Conservation (phyloP, 2,329 filamentous ascomycete species). For the Venturia pyrina region DNA sequence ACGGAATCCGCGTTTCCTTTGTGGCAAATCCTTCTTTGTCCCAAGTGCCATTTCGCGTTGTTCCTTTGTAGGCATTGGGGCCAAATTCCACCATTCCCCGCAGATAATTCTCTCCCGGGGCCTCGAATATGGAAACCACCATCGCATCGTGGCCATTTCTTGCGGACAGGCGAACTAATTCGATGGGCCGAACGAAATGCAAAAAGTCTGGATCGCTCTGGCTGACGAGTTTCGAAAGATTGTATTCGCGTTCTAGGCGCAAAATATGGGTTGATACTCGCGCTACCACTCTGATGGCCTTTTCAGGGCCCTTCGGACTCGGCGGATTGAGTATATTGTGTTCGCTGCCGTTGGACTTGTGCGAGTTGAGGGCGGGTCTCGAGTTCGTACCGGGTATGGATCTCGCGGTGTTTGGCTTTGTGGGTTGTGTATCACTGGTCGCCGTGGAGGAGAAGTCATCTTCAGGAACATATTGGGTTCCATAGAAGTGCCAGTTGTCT, state of each 20-base stretch:
- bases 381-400: neutral
- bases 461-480: conserved; percentile 16
- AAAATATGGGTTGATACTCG: conserved; percentile 74
- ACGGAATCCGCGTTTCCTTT: conserved; percentile 48
- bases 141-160: conserved; percentile 63
- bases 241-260: conserved; percentile 77
- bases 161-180: conserved; percentile 62
- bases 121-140: conserved; percentile 71
- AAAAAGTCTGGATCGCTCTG: conserved; percentile 62
- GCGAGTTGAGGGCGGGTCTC: conserved; percentile 5
- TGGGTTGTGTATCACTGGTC: conserved; percentile 36
- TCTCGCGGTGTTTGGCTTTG: conserved; percentile 10
- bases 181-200: conserved; percentile 72
- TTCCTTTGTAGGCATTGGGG: conserved; percentile 40
- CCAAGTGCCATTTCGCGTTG: neutral
- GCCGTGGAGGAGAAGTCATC: neutral
- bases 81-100: conserved; percentile 65
- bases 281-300: conserved; percentile 57
- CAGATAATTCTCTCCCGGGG: conserved; percentile 65
- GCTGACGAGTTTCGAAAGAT: conserved; percentile 65
- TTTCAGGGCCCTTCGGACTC: conserved; percentile 27
- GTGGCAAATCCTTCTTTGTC: neutral
- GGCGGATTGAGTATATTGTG: conserved; percentile 33
- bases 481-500: conserved; percentile 65
- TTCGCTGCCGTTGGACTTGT: conserved; percentile 21